These are phyloP conservation scores for Dryas octopetala DNA, from an alignment of 306 rosid species.

Conservation along the genomic window DNA sequence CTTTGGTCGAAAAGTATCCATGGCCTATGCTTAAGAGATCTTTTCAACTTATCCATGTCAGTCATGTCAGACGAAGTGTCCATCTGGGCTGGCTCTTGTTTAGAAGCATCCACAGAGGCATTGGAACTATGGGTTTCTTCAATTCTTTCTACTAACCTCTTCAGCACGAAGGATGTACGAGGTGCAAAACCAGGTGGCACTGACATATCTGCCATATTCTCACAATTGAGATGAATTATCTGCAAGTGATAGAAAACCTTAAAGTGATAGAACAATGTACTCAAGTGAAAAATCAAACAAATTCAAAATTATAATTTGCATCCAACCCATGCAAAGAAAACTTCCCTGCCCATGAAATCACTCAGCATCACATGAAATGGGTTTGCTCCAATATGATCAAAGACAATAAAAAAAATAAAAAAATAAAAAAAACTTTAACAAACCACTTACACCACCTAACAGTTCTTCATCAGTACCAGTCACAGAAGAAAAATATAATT, in stretches of 20 bases:
- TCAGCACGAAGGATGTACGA: conserved; percentile 56
- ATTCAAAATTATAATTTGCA: neutral
- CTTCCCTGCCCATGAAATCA: neutral
- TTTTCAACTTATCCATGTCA: conserved; percentile 29
- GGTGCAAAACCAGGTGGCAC: conserved; percentile 74
- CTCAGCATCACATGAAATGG: neutral
- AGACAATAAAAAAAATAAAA: neutral
- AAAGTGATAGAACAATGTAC: neutral
- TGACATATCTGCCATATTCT: conserved; percentile 33
- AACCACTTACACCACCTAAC: neutral
- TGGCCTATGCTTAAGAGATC: conserved; percentile 38
- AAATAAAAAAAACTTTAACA: neutral
- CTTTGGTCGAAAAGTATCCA: conserved; percentile 56
- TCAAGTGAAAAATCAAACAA: neutral
- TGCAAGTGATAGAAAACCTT: no score
- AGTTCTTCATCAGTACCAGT: neutral
- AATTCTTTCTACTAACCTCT: conserved; percentile 40
- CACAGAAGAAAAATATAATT: no score
- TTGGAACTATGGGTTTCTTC: conserved; percentile 32
- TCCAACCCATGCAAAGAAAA: neutral
- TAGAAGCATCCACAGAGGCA: conserved; percentile 27
- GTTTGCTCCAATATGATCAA: neutral
- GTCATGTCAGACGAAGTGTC: conserved; percentile 25
- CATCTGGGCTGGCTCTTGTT: conserved; percentile 25
- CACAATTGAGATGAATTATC: conserved; percentile 4